Base-by-base conservation (phyloP, 805 yeast species). In the Starmera amethionina region DNA sequence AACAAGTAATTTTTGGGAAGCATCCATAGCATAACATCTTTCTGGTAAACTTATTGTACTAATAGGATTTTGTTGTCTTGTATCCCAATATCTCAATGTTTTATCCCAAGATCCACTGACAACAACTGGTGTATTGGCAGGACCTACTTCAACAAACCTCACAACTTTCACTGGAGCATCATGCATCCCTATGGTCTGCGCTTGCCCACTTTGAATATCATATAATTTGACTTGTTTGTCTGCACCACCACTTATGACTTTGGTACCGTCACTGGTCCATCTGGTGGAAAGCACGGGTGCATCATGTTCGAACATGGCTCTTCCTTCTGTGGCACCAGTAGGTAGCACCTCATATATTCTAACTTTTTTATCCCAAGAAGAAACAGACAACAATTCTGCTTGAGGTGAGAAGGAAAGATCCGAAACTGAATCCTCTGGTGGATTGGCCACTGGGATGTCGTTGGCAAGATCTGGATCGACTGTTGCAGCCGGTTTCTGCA, bases 31-130 rank as follows among this genome's bases (percentile, higher is more conserved):
- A 63, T 88, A 90, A 0, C 86, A 96, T 40, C 96, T 69, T 49
- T 93, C 97, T 0, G 97, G 96, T 58, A 93, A 66, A 52, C 75
- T 74, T 33, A 93, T 65, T 4, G 95, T 83, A 15, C 88, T 75
- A 16, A 90, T 73, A 14, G 97, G 93, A 51, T 75, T 80, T 35
- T 81, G 83, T 48, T 79, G 79, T 55, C 97, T 79, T 64, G 84
- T 70, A 63, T 93, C 97, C 98, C 98, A 90, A 62, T 93, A 93
- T 58, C 77, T 79, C 46, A 93, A 64, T 1, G 97, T 87, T 63
- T 87, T 88, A 63, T 93, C 98, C 97, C 97, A 93, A 7, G 96
- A 86, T 8, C 95, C 96, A 35, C 89, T 77, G 4, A 88, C 97
- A 25, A 90, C 77, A 47, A 85, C 85, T 27, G 65, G 69, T 1